These are phyloP conservation scores for Blastocystis sp. DNA, from an alignment of 352 stramenopile species.

Conservation along the genomic window DNA sequence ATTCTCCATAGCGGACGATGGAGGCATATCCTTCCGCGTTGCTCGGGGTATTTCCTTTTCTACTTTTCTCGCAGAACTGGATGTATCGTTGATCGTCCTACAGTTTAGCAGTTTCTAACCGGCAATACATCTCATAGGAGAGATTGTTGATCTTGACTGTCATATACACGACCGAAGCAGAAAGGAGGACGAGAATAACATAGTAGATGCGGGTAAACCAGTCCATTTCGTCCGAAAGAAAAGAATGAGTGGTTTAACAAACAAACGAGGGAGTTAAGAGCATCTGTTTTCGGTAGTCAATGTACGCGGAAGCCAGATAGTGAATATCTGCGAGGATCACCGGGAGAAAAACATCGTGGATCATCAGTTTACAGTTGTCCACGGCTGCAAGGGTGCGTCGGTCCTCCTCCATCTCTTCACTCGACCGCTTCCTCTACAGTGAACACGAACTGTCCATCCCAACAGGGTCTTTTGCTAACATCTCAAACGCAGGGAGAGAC, in stretches of 20 bases:
- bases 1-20: neutral
- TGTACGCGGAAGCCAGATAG: neutral
- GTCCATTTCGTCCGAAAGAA: neutral
- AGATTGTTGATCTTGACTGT: neutral
- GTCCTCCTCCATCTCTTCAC: conserved; percentile 1
- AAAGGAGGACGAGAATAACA: neutral
- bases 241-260: conserved; percentile 26
- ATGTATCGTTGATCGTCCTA: neutral
- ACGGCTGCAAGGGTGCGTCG: neutral
- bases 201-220: conserved; percentile 25
- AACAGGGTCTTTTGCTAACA: neutral
- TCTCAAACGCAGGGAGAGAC: neutral
- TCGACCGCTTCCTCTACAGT: conserved; percentile 15
- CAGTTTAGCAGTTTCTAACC: neutral
- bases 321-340: conserved; percentile 26
- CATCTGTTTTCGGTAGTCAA: conserved; percentile 19
- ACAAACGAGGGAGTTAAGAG: neutral
- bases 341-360: neutral
- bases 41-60: neutral
- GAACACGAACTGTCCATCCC: neutral
- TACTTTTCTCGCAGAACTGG: neutral
- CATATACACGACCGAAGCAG: neutral
- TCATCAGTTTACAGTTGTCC: neutral
- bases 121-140: neutral
- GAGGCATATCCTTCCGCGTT: neutral